Evolutionary conservation across 1,284 basidiomycete species (phyloP), one percentile per base, ranked within the genome.

Genomic region (Omphalotus olearius): DNA sequence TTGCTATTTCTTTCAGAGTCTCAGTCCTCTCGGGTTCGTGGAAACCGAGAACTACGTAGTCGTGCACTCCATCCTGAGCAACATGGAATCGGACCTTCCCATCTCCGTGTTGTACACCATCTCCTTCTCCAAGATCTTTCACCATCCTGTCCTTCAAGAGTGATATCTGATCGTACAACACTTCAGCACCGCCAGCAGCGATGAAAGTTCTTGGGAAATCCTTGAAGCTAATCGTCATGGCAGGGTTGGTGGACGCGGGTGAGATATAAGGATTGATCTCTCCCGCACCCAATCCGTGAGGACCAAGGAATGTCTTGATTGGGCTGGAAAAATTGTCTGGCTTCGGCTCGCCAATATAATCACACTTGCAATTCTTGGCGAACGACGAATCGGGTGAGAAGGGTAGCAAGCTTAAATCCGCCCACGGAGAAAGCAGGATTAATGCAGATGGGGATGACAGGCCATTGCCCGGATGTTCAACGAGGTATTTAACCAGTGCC

Each of bases 371-470:
- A 59, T 65, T 68, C 17, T 54, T 62, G 30, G 54, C 55, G 42
- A 66, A 61, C 1, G 75, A 75, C 4, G 66, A 67, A 4, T 57
- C 60, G 0, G 69, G 59, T 35, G 14, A 59, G 5, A 60, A 51
- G 54, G 74, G 69, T 3, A 70, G 70, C 4, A 55, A 58, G 20
- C 71, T 65, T 1, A 83, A 57, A 59, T 88, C 85, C 13, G 63
- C 61, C 80, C 80, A 83, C 0, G 82, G 82, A 0, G 82, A 83
- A 48, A 78, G 65, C 3, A 80, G 68, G 13, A 86, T 64, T n/a
- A 85, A 64, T 1, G 70, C 72, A 30, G 74, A 71, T 1, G 84
- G 80, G 30, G 72, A 67, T 10, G 61, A 60, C 9, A 78, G 58
- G 47, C 62, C 59, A 0, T 64, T 50, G 18, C 59, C 60, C 26